Evolutionary conservation across 192 early-diverging fungal species (phyloP).

Genomic region (Fimicolochytrium jonesii): DNA sequence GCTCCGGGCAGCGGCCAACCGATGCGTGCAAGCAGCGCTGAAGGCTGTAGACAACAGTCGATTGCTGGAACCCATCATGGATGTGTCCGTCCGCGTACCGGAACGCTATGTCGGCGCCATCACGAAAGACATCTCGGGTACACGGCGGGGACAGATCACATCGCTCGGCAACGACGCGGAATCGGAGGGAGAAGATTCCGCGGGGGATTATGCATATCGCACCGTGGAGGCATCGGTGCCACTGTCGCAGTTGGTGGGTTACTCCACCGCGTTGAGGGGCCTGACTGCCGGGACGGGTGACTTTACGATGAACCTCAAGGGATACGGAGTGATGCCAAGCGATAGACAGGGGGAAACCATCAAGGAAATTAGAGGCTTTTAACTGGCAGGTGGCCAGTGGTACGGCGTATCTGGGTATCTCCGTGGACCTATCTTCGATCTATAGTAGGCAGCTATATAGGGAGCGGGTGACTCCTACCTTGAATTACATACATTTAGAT

Average conservation of each 20-base stretch:
- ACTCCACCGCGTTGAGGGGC: conserved; percentile 74
- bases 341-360: conserved; percentile 71
- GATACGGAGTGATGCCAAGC: conserved; percentile 71
- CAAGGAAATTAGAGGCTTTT: conserved; percentile 60
- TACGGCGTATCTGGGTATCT: too few species aligned
- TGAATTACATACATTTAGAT: too few species aligned
- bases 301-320: conserved; percentile 79
- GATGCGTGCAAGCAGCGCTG: conserved; percentile 48
- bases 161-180: conserved; percentile 39
- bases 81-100: conserved; percentile 63
- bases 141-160: conserved; percentile 66
- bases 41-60: neutral
- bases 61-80: conserved; percentile 84
- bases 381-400: too few species aligned
- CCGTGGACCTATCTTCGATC: too few species aligned
- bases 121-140: conserved; percentile 76
- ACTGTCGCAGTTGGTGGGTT: conserved; percentile 79
- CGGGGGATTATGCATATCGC: conserved; percentile 10
- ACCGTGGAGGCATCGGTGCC: conserved; percentile 45
- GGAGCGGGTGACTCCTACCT: too few species aligned
- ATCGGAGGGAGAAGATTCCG: conserved; percentile 22
- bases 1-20: conserved; percentile 44
- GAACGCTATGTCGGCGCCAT: conserved; percentile 72
- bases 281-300: conserved; percentile 80
- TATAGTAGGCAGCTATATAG: too few species aligned